Conservation (phyloP, 768 basidiomycete genomes). For the Leucocoprinus birnbaumii region DNA sequence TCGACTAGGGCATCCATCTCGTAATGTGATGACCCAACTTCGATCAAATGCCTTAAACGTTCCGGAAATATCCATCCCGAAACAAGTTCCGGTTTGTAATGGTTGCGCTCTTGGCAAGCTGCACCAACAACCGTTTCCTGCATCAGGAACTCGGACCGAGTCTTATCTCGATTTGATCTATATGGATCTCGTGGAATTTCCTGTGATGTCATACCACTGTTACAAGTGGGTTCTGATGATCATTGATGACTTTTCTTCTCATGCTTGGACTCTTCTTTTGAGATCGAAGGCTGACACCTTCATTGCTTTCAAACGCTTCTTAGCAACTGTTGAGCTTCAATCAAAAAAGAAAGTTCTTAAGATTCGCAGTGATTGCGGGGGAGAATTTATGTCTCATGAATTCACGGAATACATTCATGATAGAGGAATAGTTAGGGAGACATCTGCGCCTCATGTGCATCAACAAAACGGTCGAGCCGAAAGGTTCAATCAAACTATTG, state of each 20-base stretch:
- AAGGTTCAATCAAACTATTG: constrained; percentile 15
- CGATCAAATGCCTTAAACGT: too few species aligned
- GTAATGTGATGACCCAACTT: too few species aligned
- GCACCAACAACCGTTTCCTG: too few species aligned
- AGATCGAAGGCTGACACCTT: not conserved
- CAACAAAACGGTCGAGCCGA: constrained; percentile 20
- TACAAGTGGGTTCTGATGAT: constrained; percentile 4
- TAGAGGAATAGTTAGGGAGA: not conserved
- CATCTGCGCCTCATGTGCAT: constrained; percentile 10
- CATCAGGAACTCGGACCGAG: too few species aligned
- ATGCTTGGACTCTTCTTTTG: not conserved
- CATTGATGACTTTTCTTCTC: constrained; percentile 6
- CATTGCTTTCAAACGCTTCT: not conserved
- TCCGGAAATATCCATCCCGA: too few species aligned
- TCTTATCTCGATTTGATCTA: too few species aligned
- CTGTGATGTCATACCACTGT: constrained; percentile 3
- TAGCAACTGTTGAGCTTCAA: not conserved
- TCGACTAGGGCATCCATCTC: too few species aligned
- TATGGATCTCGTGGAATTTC: constrained; percentile 1
- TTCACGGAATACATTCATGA: not conserved
- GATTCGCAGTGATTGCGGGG: not conserved
- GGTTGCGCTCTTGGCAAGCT: too few species aligned
- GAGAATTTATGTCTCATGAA: not conserved
- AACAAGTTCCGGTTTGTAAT: too few species aligned
- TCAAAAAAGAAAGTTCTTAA: too few species aligned